A percentile compares a stretch with the other conserved stretches of the same genome.
Evolutionary conservation across 1,284 basidiomycete species (phyloP).

Genomic region (Cryptococcus neoformans): DNA sequence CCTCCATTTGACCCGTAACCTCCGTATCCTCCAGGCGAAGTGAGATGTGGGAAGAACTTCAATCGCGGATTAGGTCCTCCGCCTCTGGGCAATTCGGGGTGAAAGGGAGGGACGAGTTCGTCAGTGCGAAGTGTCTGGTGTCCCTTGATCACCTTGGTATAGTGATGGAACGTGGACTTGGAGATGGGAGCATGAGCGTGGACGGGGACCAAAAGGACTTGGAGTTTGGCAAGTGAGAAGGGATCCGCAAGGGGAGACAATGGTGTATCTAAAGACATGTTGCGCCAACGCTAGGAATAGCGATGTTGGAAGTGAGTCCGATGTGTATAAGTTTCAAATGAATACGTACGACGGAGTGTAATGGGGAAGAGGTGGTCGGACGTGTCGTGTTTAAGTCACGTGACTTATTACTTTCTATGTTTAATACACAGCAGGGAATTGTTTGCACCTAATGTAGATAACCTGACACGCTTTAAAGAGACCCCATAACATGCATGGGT

Average conservation of each 20-base stretch:
- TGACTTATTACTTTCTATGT: no score
- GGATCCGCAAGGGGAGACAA: conserved; percentile 42
- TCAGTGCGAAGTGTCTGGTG: conserved; percentile 38
- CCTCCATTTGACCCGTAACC: conserved; percentile 22
- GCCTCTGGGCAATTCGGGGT: conserved; percentile 9
- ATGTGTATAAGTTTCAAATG: no score
- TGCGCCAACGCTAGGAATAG: neutral
- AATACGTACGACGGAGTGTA: no score
- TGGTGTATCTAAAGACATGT: conserved; percentile 11
- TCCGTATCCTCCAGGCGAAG: conserved; percentile 5
- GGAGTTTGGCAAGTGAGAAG: conserved; percentile 40
- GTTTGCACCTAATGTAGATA: no score
- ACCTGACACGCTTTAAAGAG: no score
- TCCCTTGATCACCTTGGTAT: conserved; percentile 28
- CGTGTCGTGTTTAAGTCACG: no score
- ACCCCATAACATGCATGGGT: no score
- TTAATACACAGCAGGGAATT: no score
- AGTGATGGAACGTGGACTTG: conserved; percentile 23
- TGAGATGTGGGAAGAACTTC: conserved; percentile 32
- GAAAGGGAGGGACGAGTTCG: conserved; percentile 26
- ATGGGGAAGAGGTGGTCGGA: no score
- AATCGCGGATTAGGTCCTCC: conserved; percentile 14
- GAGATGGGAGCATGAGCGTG: conserved; percentile 15
- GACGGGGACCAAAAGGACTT: conserved; percentile 47
- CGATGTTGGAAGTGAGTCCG: no score